These are phyloP conservation scores for Cladosporium phlei DNA, from an alignment of 2,329 filamentous ascomycete genomes.

Conservation along the genomic window DNA sequence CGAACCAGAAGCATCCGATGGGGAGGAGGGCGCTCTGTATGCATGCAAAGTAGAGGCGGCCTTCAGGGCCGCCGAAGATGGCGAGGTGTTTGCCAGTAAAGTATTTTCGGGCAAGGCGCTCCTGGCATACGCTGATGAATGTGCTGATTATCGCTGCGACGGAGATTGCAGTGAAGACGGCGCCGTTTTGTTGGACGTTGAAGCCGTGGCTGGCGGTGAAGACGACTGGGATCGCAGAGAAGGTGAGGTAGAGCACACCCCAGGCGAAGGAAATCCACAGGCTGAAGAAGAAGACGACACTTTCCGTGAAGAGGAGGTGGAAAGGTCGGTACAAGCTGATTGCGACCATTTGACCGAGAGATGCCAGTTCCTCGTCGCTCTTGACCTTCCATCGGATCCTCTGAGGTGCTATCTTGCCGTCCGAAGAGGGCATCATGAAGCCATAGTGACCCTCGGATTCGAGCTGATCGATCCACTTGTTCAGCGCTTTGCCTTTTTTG, in stretches of 20 bases:
- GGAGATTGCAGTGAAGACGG: slow-evolving; percentile 69
- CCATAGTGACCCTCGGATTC: slow-evolving; percentile 61
- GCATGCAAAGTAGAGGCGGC: slow-evolving; percentile 77
- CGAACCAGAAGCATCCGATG: slow-evolving; percentile 74
- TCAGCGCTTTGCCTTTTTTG: slow-evolving; percentile 67
- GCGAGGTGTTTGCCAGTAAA: slow-evolving; percentile 30
- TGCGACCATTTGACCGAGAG: slow-evolving; percentile 63
- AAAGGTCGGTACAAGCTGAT: slow-evolving; percentile 76
- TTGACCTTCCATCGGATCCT: slow-evolving; percentile 71
- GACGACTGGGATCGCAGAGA: slow-evolving; percentile 73
- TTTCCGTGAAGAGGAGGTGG: slow-evolving; percentile 68
- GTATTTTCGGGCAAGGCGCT: slow-evolving; percentile 18
- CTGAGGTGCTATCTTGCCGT: slow-evolving; percentile 19
- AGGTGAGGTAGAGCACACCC: slow-evolving; percentile 82
- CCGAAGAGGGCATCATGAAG: slow-evolving; percentile 41
- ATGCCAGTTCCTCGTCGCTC: slow-evolving; percentile 69
- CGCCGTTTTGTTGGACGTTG: slow-evolving; percentile 60
- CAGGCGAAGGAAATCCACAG: slow-evolving; percentile 87
- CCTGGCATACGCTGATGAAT: slow-evolving; percentile 54
- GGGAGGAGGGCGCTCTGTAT: slow-evolving; percentile 71
- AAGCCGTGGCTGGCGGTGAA: slow-evolving; percentile 67
- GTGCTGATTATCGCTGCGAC: slow-evolving; percentile 64
- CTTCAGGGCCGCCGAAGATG: slow-evolving; percentile 58
- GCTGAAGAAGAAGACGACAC: slow-evolving; percentile 79
- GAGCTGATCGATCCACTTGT: slow-evolving; percentile 71